Percentiles rank a stretch among this genome's conserved stretches.
Evolutionary conservation across 2,329 filamentous ascomycete genomes (phyloP).

Genomic region (Arthrobotrys pseudoclavata): DNA sequence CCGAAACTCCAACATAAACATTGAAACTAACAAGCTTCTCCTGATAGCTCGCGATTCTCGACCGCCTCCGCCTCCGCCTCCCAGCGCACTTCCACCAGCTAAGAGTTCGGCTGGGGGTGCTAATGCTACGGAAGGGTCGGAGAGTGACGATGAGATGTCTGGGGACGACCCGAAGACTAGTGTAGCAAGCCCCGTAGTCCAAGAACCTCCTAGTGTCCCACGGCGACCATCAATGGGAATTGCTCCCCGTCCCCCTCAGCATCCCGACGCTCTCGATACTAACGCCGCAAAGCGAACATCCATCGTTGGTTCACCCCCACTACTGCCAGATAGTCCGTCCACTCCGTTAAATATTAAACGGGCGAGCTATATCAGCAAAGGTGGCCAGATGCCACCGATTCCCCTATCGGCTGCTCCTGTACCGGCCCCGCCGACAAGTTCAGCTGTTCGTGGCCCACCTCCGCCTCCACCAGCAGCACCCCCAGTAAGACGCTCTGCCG

Average conservation of each 20-base stretch:
- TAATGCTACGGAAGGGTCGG: slow-evolving; percentile 74
- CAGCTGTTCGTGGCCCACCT: slow-evolving; percentile 72
- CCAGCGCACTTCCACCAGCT: slow-evolving; percentile 64
- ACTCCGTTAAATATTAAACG: slow-evolving; percentile 63
- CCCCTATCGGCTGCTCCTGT: slow-evolving; percentile 61
- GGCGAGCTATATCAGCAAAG: slow-evolving; percentile 62
- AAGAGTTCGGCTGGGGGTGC: slow-evolving; percentile 14
- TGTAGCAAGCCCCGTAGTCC: slow-evolving; percentile 65
- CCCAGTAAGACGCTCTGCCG: slow-evolving; percentile 70
- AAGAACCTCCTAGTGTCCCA: slow-evolving; percentile 21
- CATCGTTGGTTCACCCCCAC: slow-evolving; percentile 67
- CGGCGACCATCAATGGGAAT: slow-evolving; percentile 62
- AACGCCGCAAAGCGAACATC: slow-evolving; percentile 37
- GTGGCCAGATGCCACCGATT: slow-evolving; percentile 65
- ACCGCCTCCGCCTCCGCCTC: slow-evolving; percentile 64
- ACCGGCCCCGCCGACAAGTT: slow-evolving; percentile 61
- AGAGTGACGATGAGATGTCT: slow-evolving; percentile 89
- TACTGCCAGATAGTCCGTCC: slow-evolving; percentile 73
- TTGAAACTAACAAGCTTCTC: slow-evolving; percentile 1
- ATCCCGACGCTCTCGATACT: slow-evolving; percentile 31
- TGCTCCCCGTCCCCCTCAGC: slow-evolving; percentile 66
- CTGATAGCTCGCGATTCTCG: slow-evolving; percentile 65
- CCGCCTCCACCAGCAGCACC: slow-evolving; percentile 74
- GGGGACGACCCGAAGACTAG: slow-evolving; percentile 67
- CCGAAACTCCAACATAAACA: not conserved